Base-by-base conservation (phyloP, 2,329 filamentous ascomycete species). In the Trichophyton schoenleinii region DNA sequence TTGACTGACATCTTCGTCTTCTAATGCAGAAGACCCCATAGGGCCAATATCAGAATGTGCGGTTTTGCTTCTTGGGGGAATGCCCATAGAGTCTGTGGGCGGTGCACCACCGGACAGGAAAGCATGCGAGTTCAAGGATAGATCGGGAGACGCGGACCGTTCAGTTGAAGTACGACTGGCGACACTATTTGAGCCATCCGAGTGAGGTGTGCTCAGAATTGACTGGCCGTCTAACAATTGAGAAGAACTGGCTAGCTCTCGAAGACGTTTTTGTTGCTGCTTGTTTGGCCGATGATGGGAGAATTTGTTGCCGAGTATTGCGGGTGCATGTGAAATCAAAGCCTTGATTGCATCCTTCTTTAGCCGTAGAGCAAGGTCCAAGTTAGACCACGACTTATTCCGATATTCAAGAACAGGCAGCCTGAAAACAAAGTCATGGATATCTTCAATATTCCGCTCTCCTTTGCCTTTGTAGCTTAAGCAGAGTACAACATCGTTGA, bases 351-450 rank as follows among this genome's bases (percentile, higher is more conserved):
- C 88, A 55, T 95, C 91, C 71, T 91, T 95, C 77, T 99, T 97
- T 60, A 99, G 81, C 13, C 91, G 88, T 57, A 97, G 80, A 0
- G 92, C 91, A 8, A 99, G 83, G 70, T 99, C 94, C 5, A 99
- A 82, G 72, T 97, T 99, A 5, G 91, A 96, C 94, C 94, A 99
- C 7, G 91, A 97, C 79, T 99, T 99, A 80, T 99, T 99, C 65
- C 90, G 85, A 77, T 96, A 97, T 72, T 99, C 94, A 55, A 99
- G 86, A 1, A 88, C 87, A 2, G 94, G 94, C 75, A 99, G 84
- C 38, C 90, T 86, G 82, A 99, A 99, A 57, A 99, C 94, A 67
- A 99, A 95, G 70, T 97, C 87, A 74, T 99, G 92, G 15, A 99
- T 87, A 73, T 99, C 95, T 75, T 96, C 91, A 62, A 99, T 82